Conservation (phyloP, 192 early-diverging fungal genomes). For the Coemansia sp. region DNA sequence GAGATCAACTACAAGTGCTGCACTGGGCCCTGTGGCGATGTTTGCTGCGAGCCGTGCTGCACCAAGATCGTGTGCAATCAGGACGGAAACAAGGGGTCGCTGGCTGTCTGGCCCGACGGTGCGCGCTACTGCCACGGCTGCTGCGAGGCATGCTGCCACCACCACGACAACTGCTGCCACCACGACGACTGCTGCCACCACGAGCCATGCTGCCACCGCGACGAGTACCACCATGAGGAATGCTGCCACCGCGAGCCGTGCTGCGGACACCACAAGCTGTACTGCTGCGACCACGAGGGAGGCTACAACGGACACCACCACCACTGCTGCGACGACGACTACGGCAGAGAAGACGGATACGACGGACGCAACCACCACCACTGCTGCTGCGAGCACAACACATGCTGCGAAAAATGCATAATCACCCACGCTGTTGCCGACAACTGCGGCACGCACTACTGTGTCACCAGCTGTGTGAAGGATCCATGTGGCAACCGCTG, state of each 20-base stretch:
- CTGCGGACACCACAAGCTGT: constrained; percentile 20
- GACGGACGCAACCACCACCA: constrained; percentile 31
- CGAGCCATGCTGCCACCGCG: constrained; percentile 3
- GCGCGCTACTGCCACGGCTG: constrained; percentile 35
- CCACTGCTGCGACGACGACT: constrained; percentile 25
- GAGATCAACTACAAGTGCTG: constrained; percentile 57
- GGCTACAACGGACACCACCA: constrained; percentile 26
- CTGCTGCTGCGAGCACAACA: constrained; percentile 38
- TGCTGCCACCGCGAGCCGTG: constrained; percentile 15
- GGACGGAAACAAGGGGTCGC: constrained; percentile 24
- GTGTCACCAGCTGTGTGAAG: constrained; percentile 55
- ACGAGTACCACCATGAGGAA: no score
- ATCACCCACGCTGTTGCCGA: constrained; percentile 49
- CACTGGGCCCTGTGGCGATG: constrained; percentile 52
- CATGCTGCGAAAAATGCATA: constrained; percentile 42
- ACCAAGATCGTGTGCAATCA: constrained; percentile 55
- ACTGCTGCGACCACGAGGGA: constrained; percentile 28
- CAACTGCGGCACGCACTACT: constrained; percentile 56
- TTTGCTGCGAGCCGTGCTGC: constrained; percentile 53
- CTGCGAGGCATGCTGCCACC: constrained; percentile 17
- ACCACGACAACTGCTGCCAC: constrained; percentile 13
- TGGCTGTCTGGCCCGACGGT: constrained; percentile 42
- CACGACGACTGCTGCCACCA: constrained; percentile 6
- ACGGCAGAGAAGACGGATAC: constrained; percentile 13
- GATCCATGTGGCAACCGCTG: constrained; percentile 53